These are phyloP conservation scores for Dalbergia cultrata DNA, from an alignment of 306 rosid species.

Conservation along the genomic window DNA sequence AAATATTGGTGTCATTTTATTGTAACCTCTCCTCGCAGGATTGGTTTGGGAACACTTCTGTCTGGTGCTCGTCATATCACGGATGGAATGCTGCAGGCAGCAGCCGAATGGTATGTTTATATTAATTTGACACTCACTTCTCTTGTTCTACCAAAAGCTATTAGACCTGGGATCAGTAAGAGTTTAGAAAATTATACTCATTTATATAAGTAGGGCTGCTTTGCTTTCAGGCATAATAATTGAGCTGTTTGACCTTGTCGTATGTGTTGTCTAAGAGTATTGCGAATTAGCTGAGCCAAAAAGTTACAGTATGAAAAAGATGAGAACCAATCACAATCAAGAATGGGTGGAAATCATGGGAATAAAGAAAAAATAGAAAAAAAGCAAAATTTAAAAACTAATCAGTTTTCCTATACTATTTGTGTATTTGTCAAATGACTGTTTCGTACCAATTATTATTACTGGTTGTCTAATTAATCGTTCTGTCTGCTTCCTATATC, in stretches of 20 bases:
- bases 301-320: no score
- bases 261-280: background rate
- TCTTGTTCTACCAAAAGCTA: conserved; percentile 7
- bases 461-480: background rate
- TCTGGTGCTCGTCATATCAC: conserved; percentile 84
- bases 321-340: no score
- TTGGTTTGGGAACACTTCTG: conserved; percentile 87
- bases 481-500: conserved; percentile 27
- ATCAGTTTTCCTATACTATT: no score
- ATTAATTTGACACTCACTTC: background rate
- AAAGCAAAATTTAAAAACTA: no score
- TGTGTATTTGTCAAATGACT: no score
- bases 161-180: background rate
- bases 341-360: no score
- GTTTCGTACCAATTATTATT: no score
- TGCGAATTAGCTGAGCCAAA: no score
- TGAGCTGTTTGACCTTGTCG: conserved; percentile 30
- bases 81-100: conserved; percentile 91
- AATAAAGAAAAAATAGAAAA: no score
- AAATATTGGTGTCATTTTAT: conserved; percentile 24
- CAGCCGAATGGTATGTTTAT: conserved; percentile 77
- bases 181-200: conserved; percentile 13
- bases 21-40: conserved; percentile 60
- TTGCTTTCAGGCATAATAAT: conserved; percentile 11
- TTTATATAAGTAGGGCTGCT: conserved; percentile 37